Conservation (phyloP, 129 eudicot genomes). For the Scalesia atractyloides region DNA sequence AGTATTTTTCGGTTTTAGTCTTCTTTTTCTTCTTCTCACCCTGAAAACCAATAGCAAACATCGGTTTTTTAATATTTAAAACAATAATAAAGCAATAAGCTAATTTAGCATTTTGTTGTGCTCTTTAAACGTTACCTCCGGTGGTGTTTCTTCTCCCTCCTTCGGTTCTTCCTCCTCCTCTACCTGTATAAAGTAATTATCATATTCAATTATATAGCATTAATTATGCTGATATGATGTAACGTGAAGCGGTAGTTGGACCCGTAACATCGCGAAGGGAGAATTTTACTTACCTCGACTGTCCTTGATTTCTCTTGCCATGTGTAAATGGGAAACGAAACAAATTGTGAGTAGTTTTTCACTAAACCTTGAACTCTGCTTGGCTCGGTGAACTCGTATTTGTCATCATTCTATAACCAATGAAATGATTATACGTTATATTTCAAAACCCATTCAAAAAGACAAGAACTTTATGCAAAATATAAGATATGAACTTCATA, state of each 20-base stretch:
- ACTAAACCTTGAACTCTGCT: conserved; percentile 73
- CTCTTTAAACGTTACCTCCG: conserved; percentile 54
- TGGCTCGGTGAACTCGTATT: conserved; percentile 90
- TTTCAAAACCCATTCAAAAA: not conserved
- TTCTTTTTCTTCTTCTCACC: conserved; percentile 75
- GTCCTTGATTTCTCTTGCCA: conserved; percentile 99
- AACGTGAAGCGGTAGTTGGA: not conserved
- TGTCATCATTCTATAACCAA: conserved; percentile 78
- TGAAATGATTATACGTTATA: not conserved
- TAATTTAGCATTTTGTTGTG: not conserved
- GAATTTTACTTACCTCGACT: conserved; percentile 56
- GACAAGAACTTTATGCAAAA: not conserved
- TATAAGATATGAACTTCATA: not conserved
- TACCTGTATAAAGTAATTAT: conserved; percentile 45
- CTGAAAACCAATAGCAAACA: conserved; percentile 37
- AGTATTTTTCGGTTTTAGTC: conserved; percentile 91
- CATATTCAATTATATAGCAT: not conserved
- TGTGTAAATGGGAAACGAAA: conserved; percentile 88
- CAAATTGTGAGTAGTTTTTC: conserved; percentile 91
- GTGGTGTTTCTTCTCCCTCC: conserved; percentile 78
- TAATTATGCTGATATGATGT: not conserved
- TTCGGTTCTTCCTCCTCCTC: conserved; percentile 89
- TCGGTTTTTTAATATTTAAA: not conserved
- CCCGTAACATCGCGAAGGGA: too few species aligned
- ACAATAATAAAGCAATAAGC: not conserved